Evolutionary conservation across 148 eudicot species (phyloP), one percentile per base, ranked within the genome.

Genomic region (Vaccinium vitisidaea): DNA sequence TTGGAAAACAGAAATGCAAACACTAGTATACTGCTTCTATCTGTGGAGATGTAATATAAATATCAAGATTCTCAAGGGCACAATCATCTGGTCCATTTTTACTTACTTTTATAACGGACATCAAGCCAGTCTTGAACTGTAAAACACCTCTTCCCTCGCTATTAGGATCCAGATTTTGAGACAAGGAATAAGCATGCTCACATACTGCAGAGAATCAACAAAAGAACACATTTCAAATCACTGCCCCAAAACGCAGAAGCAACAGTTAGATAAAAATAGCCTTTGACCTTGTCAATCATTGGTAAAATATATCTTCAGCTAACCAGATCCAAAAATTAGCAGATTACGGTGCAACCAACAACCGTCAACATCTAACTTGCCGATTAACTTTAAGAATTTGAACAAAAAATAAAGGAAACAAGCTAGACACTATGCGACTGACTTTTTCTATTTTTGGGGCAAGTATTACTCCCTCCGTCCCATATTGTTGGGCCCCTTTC

Each of bases 61-160:
- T 21, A 16, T 8, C 69, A 21, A 78, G 65, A 67, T 67, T 36
- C 73, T 52, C 82, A 63, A 76, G 32, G 19, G 53, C 61, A 58
- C 54, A 84, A 39, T 80, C 53, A 75, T 75, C 65, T 30, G 55
- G 59, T 25, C 59, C 36, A 65, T 13, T 50, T 52, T 32, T 74
- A 75, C 21, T 77, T 94, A 95, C 99, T 98, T 97, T 97, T 88
- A 97, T 97, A 49, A 97, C 98, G 83, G 99, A 95, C 98, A 95
- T 97, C 84, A 97, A 91, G 39, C 99, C 99, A 59, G 99, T 97
- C 90, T 97, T 97, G 89, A 97, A 97, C 87, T 97, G 99, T 84
- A 97, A 83, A 58, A 97, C 99, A 85, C 99, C 99, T 88, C 99
- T 90, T 80, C 99, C 99, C 87, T 97, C 99, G 65, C 99, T 94